Evolutionary conservation across 106 monocot species (phyloP), one percentile per base, ranked within the genome.

Genomic region (Dendrobium nobile): DNA sequence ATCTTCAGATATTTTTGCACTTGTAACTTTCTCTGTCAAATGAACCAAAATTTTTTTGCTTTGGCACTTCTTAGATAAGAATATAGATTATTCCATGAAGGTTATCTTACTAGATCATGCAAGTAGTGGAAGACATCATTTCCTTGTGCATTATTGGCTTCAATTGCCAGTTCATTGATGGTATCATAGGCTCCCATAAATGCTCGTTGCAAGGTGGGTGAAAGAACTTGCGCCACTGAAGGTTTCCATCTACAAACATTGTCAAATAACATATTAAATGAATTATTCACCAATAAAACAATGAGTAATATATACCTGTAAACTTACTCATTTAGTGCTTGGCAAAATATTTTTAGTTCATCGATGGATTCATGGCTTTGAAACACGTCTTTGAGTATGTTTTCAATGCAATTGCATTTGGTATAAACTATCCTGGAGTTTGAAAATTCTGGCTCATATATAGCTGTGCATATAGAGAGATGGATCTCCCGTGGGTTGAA

Each of bases 321-420:
- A 45, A 51, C 13, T 51, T 15, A 51, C 82, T 79, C n/a, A 45
- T 82, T 45, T 44, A 79, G 47, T 75, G 86, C 86, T 78, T 79
- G 65, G 27, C 45, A 79, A 37, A 86, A 45, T 28, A 76, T 24
- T 64, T 22, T 47, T 16, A 82, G 54, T 19, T 83, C 86, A 0
- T 79, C 47, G 4, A 79, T 74, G 9, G 86, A 86, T 73, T 74
- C 79, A 11, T 86, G 75, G 33, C 40, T 77, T 19, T 86, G 72
- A 82, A 86, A 82, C 5, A 82, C 2, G 67, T 78, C 73, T 48
- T 27, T 78, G 75, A 48, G 73, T 82, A 51, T 51, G 51, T 13
- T 79, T 54, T 86, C 82, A 6, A 86, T 78, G 78, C 82, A 82
- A 19, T 79, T 85, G 73, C 79, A 79, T 82, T 86, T 86, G 22